A percentile compares a stretch with the other conserved stretches of the same genome.
These are phyloP conservation scores for Erucastrum elatum DNA, from an alignment of 345 rosid species.

Conservation along the genomic window DNA sequence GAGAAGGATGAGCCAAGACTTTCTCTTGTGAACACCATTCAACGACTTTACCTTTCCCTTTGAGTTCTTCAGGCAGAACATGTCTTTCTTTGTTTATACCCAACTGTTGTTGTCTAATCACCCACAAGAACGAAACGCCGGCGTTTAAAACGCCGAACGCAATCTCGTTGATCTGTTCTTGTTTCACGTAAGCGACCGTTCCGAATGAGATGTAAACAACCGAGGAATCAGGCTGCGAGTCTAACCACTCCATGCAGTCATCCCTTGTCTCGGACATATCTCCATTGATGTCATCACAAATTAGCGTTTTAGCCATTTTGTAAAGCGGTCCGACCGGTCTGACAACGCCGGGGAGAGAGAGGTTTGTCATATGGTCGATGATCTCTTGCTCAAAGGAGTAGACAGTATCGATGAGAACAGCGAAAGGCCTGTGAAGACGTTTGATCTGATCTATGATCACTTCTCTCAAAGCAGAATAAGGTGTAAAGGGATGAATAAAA, in stretches of 20 bases:
- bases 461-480: slow-evolving; percentile 44
- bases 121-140: slow-evolving; percentile 70
- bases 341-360: slow-evolving; percentile 42
- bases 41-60: slow-evolving; percentile 59
- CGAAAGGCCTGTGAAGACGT: slow-evolving; percentile 64
- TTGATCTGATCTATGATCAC: slow-evolving; percentile 62
- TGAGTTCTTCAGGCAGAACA: slow-evolving; percentile 63
- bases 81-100: slow-evolving; percentile 37
- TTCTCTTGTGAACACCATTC: slow-evolving; percentile 82
- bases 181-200: slow-evolving; percentile 55
- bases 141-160: slow-evolving; percentile 64
- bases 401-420: slow-evolving; percentile 72
- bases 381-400: slow-evolving; percentile 66
- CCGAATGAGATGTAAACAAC: slow-evolving; percentile 94
- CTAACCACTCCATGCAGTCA: slow-evolving; percentile 77
- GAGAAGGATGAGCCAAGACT: slow-evolving; percentile 65
- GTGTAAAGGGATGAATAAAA: slow-evolving; percentile 64
- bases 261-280: slow-evolving; percentile 55
- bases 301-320: slow-evolving; percentile 36
- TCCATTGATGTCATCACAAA: slow-evolving; percentile 41
- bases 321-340: slow-evolving; percentile 62
- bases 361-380: slow-evolving; percentile 60
- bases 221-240: slow-evolving; percentile 55
- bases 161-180: slow-evolving; percentile 72
- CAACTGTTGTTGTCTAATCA: slow-evolving; percentile 53